Percentiles rank a stretch among this genome's conserved stretches.
Conservation (phyloP, 108 stramenopile genomes). For the Cyclotella atomus region DNA sequence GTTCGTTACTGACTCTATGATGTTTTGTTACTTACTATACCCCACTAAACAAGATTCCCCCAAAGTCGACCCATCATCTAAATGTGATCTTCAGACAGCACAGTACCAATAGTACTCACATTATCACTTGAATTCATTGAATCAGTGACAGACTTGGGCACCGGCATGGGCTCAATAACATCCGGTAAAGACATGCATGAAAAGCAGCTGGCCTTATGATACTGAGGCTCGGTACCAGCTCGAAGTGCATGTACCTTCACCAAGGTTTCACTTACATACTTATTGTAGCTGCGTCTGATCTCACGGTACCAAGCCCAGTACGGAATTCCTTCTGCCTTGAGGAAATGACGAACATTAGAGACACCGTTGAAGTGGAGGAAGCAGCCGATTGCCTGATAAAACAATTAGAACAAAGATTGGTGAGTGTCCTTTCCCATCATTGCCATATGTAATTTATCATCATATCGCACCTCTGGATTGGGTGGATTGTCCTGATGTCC, state of each 20-base stretch:
- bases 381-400: slow-evolving; percentile 11
- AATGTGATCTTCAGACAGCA: neutral
- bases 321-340: neutral
- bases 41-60: too few relatives aligned
- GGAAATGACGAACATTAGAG: neutral
- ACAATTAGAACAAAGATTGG: neutral
- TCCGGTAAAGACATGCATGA: slow-evolving; percentile 5
- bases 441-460: slow-evolving; percentile 10
- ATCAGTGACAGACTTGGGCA: neutral
- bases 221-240: neutral
- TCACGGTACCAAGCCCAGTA: slow-evolving; percentile 3
- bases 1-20: too few relatives aligned
- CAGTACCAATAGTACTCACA: neutral
- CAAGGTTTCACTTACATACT: slow-evolving; percentile 9
- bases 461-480: slow-evolving; percentile 14
- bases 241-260: slow-evolving; percentile 9
- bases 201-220: neutral
- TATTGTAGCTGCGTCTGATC: slow-evolving; percentile 1
- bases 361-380: slow-evolving; percentile 11
- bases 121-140: neutral
- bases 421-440: slow-evolving; percentile 1
- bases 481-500: slow-evolving; percentile 10
- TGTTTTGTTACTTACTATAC: too few relatives aligned
- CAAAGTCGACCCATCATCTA: too few relatives aligned
- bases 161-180: neutral